Percentiles rank a stretch among this genome's conserved stretches.
Evolutionary conservation across 2,329 filamentous ascomycete genomes (phyloP).

Genomic region (Aspergillus brunneoviolaceus): DNA sequence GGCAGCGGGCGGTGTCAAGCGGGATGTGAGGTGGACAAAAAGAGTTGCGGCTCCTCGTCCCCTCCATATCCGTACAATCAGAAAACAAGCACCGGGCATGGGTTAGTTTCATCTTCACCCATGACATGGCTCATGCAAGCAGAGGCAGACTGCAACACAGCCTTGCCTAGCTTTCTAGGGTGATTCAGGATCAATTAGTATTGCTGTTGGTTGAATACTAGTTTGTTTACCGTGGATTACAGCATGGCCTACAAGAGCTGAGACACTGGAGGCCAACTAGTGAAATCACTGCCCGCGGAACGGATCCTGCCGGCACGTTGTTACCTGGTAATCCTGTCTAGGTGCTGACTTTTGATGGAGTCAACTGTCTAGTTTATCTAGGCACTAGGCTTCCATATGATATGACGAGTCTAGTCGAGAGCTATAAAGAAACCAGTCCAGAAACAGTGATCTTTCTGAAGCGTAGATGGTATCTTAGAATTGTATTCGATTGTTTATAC

Average conservation of each 20-base stretch:
- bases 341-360: background rate
- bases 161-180: background rate
- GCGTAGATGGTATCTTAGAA: no score
- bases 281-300: background rate
- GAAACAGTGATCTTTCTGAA: no score
- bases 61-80: background rate
- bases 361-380: no score
- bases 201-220: background rate
- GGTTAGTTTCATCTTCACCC: background rate
- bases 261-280: background rate
- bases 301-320: conserved; percentile 5
- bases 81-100: background rate
- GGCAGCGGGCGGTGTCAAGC: background rate
- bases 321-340: background rate
- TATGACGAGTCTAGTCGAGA: no score
- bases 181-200: background rate
- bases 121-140: background rate
- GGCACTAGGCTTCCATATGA: no score
- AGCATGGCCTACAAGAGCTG: no score
- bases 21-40: background rate
- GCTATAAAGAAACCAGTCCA: no score
- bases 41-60: background rate
- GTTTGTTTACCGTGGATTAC: no score
- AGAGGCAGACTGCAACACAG: background rate
- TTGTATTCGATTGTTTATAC: no score